Conservation (phyloP, 495 filamentous ascomycete genomes). For the Penicillium simplicissimum region DNA sequence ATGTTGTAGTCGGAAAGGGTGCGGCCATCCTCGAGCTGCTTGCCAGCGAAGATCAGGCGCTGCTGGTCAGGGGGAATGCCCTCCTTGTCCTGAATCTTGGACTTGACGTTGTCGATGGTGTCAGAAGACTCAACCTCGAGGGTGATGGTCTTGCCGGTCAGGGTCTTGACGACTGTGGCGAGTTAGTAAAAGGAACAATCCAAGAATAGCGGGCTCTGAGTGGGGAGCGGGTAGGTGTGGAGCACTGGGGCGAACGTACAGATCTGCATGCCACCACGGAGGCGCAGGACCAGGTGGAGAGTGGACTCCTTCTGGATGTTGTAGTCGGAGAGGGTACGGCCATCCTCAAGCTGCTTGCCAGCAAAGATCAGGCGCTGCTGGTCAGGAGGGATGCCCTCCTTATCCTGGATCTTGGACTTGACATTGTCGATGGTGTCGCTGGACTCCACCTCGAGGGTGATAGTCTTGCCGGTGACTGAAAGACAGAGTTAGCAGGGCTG, state of each 20-base stretch:
- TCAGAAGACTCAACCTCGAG: constrained; percentile 95
- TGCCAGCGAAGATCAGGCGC: constrained; percentile 71
- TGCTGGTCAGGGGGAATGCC: constrained; percentile 79
- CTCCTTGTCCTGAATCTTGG: constrained; percentile 78
- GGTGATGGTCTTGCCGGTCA: constrained; percentile 98
- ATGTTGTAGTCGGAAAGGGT: constrained; percentile 75
- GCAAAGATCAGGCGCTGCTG: constrained; percentile 99
- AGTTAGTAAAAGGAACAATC: constrained; percentile 18
- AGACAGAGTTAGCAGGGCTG: constrained; percentile 18
- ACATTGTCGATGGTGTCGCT: constrained; percentile 99
- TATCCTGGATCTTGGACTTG: constrained; percentile 98
- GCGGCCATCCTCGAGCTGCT: constrained; percentile 71
- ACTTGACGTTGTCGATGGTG: constrained; percentile 94
- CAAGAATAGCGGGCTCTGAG: neutral
- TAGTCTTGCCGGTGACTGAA: constrained; percentile 91
- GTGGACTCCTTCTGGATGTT: constrained; percentile 99
- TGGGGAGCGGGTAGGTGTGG: constrained; percentile 9
- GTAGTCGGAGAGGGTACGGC: constrained; percentile 94
- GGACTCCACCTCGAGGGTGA: constrained; percentile 98
- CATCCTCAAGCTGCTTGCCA: constrained; percentile 97
- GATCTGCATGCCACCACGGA: constrained; percentile 99
- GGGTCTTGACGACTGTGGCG: constrained; percentile 71
- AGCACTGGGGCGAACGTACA: constrained; percentile 54
- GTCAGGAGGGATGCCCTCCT: constrained; percentile 97
- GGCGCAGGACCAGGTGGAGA: constrained; percentile 92